These are phyloP conservation scores for Xylaria hypoxylon DNA, from an alignment of 2,329 filamentous ascomycete species.

Conservation along the genomic window DNA sequence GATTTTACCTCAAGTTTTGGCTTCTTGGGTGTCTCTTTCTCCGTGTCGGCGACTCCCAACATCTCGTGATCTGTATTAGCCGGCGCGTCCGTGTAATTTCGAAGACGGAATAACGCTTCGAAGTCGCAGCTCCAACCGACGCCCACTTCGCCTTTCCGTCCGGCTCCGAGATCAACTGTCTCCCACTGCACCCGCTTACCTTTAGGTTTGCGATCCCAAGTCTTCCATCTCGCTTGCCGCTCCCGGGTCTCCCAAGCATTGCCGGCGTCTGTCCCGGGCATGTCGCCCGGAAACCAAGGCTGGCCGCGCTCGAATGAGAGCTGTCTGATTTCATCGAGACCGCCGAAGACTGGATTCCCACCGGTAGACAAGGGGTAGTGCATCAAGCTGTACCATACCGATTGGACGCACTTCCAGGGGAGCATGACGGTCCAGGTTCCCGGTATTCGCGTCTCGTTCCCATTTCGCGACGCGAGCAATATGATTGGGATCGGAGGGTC, in stretches of 20 bases:
- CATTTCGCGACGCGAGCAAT: slow-evolving; percentile 70
- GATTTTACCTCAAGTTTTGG: slow-evolving; percentile 4
- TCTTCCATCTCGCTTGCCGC: slow-evolving; percentile 66
- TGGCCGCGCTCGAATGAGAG: slow-evolving; percentile 81
- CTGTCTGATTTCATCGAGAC: slow-evolving; percentile 82
- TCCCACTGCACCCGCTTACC: slow-evolving; percentile 83
- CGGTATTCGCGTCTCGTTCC: slow-evolving; percentile 62
- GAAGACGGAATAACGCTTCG: slow-evolving; percentile 70
- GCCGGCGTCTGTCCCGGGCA: slow-evolving; percentile 81
- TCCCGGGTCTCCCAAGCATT: slow-evolving; percentile 80
- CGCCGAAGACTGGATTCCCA: slow-evolving; percentile 84
- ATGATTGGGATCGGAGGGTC: slow-evolving; percentile 85
- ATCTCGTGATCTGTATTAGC: slow-evolving; percentile 28
- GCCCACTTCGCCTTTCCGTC: slow-evolving; percentile 84
- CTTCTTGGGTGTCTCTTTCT: slow-evolving; percentile 15
- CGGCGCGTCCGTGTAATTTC: slow-evolving; percentile 39
- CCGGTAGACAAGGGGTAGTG: slow-evolving; percentile 84
- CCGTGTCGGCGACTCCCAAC: slow-evolving; percentile 3
- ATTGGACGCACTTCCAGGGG: slow-evolving; percentile 89
- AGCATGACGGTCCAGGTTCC: slow-evolving; percentile 86
- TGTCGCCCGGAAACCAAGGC: slow-evolving; percentile 90
- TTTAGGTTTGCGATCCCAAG: slow-evolving; percentile 83
- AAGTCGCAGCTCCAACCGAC: slow-evolving; percentile 87
- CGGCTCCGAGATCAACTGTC: slow-evolving; percentile 77
- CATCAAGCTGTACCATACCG: slow-evolving; percentile 88